Base-by-base conservation (phyloP, 1,284 basidiomycete species). In the Leccinum variabile region DNA sequence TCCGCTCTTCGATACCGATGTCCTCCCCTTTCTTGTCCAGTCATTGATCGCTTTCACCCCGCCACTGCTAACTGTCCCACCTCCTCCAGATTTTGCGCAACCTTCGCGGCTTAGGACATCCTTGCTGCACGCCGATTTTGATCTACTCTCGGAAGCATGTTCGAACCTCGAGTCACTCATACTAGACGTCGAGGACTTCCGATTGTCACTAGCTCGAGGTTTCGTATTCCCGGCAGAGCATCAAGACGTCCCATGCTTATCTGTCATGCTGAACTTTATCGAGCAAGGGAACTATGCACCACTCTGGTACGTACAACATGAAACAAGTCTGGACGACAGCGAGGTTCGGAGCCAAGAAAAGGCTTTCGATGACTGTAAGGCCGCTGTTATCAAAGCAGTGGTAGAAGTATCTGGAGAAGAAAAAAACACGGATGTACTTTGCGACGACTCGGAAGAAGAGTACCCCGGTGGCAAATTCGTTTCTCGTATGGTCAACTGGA, bases 361-460 rank as follows among this genome's bases (percentile, higher is more conserved):
- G 49, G 81, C 82, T 0, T 89, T 97, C 62, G 86, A 88, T 63
- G 82, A 87, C 32, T 91, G 91, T 75, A 98, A 97, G 78, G 91
- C 88, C 1, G 90, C 89, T 0, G 79, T 94, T 3, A 88, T 95
- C 68, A 92, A 93, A 68, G 86, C 89, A 1, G 82, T 97, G 16
- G 93, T 98, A 13, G 92, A 92, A 66, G 83, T 92, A 25, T 86
- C 91, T 3, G 92, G 91, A 32, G 91, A 95, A 70, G 89, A 93
- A 67, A 86, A 83, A 67, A 94, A 92, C 68, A 84, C 86, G 66
- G 86, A 90, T 60, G 82, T 87, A 7, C 78, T 95, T 13, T 92
- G 87, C 84, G 85, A 88, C 64, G 81, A 85, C 52, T 83, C 81
- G n/a, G 83, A 85, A 52, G 74, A 76, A 25, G 77, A 74, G 13